phyloP scores from a whole-genome alignment of 192 early-diverging fungal genomes.

The Umbelopsis sp. region DNA sequence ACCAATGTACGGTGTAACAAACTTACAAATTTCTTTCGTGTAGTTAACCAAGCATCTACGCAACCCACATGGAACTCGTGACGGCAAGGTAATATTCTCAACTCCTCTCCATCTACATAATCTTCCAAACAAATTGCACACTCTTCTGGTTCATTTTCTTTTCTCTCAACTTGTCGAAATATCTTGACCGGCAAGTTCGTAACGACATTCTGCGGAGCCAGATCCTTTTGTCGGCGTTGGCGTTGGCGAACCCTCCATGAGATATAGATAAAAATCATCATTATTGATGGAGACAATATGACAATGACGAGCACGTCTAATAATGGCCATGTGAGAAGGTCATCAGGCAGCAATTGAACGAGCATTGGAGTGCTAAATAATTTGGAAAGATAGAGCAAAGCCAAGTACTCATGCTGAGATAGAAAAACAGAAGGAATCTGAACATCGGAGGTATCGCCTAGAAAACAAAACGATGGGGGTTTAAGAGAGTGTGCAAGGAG shows the following conservation, averaged over 20 bases:
- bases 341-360: slow-evolving; percentile 40
- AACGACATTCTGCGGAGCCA: slow-evolving; percentile 77
- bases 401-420: slow-evolving; percentile 66
- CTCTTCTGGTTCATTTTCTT: slow-evolving; percentile 75
- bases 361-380: slow-evolving; percentile 29
- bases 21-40: slow-evolving; percentile 87
- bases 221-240: slow-evolving; percentile 70
- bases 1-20: not conserved
- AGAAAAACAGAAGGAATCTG: slow-evolving; percentile 89
- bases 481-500: not conserved
- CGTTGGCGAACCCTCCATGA: slow-evolving; percentile 74
- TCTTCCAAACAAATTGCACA: slow-evolving; percentile 96
- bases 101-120: slow-evolving; percentile 76
- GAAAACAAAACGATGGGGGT: slow-evolving; percentile 21
- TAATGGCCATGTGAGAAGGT: slow-evolving; percentile 62
- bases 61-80: slow-evolving; percentile 91
- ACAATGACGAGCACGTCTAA: slow-evolving; percentile 83
- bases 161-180: slow-evolving; percentile 63
- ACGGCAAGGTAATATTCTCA: slow-evolving; percentile 81
- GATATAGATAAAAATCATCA: slow-evolving; percentile 76
- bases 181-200: slow-evolving; percentile 72
- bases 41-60: slow-evolving; percentile 92
- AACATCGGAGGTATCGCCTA: slow-evolving; percentile 85
- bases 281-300: slow-evolving; percentile 79
- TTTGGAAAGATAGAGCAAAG: slow-evolving; percentile 48